Base-by-base conservation (phyloP, 169 alveolate species). In the Cryptosporidium sp. region DNA sequence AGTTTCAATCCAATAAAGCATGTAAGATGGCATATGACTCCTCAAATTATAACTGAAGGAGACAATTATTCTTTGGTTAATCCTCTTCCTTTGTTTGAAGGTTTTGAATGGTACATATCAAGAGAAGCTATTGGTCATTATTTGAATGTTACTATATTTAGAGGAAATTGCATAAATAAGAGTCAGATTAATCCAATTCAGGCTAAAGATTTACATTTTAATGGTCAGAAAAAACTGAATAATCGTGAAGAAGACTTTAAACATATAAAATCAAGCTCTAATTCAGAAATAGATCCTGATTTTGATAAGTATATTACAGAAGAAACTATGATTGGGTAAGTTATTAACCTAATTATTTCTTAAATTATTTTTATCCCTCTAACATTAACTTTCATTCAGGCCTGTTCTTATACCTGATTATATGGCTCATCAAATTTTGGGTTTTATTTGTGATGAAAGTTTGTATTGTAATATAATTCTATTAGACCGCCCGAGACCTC, bases 121-220 rank as follows among this genome's bases (percentile, higher is more conserved):
- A 58, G 89, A 3, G 89, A 80, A 18, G 18, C 69, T 4, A 80
- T 80, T 59, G 89, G 89, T 8, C 89, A 41, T n/a, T 80, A 80
- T 65, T 41, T 80, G 31, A 59, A 65, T 45, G 69, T 80, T 26
- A 43, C 41, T 5, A 35, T 29, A 29, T 80, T 62, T 65, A 35
- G 89, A 7, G 75, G 89, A 29, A 39, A 65, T 23, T 7, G n/a
- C 21, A 65, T 80, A 26, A 62, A 48, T 6, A 80, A 35, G 31
- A 39, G 33, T 26, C 26, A 35, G 6, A 16, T 4, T 26, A 65
- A 65, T 48, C 50, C 37, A 43, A 39, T 80, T 23, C 80, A 48
- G 26, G 89, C 89, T 23, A 80, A 59, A 62, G 89, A 80, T 67
- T 39, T 80, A 48, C 89, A 80, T 31, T 80, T 59, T 65, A 80